Evolutionary conservation across 1,284 basidiomycete species (phyloP).

Genomic region (Leccinum cinnamomeum): DNA sequence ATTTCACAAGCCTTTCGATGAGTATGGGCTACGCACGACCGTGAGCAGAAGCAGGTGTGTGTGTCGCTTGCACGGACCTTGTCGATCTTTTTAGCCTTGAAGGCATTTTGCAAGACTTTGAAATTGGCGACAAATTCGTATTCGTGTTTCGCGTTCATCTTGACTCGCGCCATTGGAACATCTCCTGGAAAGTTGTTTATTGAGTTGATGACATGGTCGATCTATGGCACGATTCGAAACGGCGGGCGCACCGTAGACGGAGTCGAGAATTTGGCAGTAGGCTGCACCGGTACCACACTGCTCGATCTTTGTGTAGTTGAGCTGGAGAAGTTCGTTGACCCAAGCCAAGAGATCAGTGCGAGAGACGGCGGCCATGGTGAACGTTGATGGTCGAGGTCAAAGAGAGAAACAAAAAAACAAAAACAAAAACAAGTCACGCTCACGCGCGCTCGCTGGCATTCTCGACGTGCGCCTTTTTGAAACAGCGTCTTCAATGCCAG

Average conservation of each 20-base stretch:
- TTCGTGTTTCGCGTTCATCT: constrained; percentile 93
- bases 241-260: constrained; percentile 74
- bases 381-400: constrained; percentile 7
- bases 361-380: constrained; percentile 42
- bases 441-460: background rate
- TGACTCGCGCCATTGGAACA: constrained; percentile 84
- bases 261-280: constrained; percentile 93
- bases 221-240: constrained; percentile 17
- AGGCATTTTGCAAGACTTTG: constrained; percentile 90
- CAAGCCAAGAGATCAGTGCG: constrained; percentile 89
- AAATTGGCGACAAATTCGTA: constrained; percentile 96
- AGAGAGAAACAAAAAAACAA: background rate
- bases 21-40: constrained; percentile 75
- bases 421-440: background rate
- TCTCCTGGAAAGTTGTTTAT: constrained; percentile 51
- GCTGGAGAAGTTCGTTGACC: constrained; percentile 91
- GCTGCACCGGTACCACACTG: constrained; percentile 91
- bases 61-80: constrained; percentile 59
- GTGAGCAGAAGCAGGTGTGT: constrained; percentile 7
- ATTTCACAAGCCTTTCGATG: constrained; percentile 91
- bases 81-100: constrained; percentile 89
- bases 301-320: constrained; percentile 93
- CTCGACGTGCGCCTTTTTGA: background rate
- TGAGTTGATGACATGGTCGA: constrained; percentile 17
- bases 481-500: constrained; percentile 16